Evolutionary conservation across 2,329 filamentous ascomycete genomes (phyloP), one percentile per base, ranked within the genome.

Genomic region (Fusarium praegraminearum): DNA sequence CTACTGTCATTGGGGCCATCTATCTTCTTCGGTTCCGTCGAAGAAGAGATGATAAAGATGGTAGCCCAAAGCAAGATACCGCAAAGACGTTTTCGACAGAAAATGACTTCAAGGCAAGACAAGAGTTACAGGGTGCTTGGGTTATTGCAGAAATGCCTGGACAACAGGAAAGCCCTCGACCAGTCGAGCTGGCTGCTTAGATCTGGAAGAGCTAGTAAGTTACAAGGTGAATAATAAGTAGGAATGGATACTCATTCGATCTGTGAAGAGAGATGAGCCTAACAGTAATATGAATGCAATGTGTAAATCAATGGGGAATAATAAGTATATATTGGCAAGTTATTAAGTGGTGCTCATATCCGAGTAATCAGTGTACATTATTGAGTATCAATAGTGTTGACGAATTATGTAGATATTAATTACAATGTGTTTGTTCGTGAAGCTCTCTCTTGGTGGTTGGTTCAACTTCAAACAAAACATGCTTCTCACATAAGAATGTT

Each of bases 171-270:
- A 45, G 26, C n/a, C 61, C 4, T 12, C 28, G 28, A 12, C 28
- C 50, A 4, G 38, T 35, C 16, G 61, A 64, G 12, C 24, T 64
- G 28, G 44, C 49, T 49, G 57, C 50, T 15, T 64, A 38, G 33
- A 18, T 18, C 9, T 7, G 16, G 9, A 16, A 40, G 7, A 10
- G 18, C n/a, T 7, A 10, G 10, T n/a, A 33, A 30, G 28, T 12
- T 30, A 2, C 28, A 11, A 30, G 1, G 1, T 35, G 33, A 35
- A 35, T 16, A 15, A 35, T 32, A 32, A 32, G 3, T 11, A 32
- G 12, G 10, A 32, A 32, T 32, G 12, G 10, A 32, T 32, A 32
- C 30, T 22, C 20, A 22, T 22, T 22, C 20, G 20, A 22, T 22
- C 20, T 22, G 20, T 22, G 20, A 22, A 22, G 20, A 22, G 20